Percentiles rank a stretch among this genome's conserved stretches.
Conservation (phyloP, 768 basidiomycete species). For the Agaricus sinodeliciosus region DNA sequence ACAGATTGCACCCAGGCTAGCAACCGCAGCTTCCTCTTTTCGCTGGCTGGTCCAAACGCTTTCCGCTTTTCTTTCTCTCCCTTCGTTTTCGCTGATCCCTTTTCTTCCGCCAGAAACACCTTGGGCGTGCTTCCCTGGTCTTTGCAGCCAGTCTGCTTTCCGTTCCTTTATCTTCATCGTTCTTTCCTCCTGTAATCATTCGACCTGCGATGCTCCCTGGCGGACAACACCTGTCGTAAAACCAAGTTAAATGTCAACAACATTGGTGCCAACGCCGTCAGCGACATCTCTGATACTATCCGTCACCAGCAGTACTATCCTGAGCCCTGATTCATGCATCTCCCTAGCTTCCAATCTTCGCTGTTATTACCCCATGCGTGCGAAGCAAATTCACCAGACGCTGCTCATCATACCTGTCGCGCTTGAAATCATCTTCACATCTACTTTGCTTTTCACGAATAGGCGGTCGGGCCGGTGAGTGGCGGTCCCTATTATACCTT, state of each 20-base stretch:
- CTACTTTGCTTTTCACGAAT: slow-evolving; percentile 43
- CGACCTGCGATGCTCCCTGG: slow-evolving; percentile 3
- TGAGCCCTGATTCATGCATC: slow-evolving; percentile 45
- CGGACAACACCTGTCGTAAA: background rate
- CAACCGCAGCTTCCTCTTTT: background rate
- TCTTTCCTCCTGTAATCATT: slow-evolving; percentile 1
- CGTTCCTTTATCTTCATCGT: slow-evolving; percentile 19
- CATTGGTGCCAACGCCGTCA: slow-evolving; percentile 28
- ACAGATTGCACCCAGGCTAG: slow-evolving; percentile 1
- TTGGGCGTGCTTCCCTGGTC: slow-evolving; percentile 16
- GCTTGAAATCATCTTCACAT: slow-evolving; percentile 55
- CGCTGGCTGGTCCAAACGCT: background rate
- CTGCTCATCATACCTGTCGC: slow-evolving; percentile 56
- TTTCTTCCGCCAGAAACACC: slow-evolving; percentile 11
- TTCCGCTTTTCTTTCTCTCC: background rate
- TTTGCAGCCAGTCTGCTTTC: slow-evolving; percentile 24
- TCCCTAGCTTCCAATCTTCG: slow-evolving; percentile 68
- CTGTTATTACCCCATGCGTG: slow-evolving; percentile 45
- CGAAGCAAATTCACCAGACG: slow-evolving; percentile 28
- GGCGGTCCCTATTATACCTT: background rate
- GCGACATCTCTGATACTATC: background rate
- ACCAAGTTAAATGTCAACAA: slow-evolving; percentile 8
- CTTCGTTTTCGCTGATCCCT: background rate
- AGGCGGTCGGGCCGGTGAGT: slow-evolving; percentile 45
- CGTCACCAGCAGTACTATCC: slow-evolving; percentile 20